Conservation (phyloP, 2,329 filamentous ascomycete species). For the Scopulariopsis brevicaulis region DNA sequence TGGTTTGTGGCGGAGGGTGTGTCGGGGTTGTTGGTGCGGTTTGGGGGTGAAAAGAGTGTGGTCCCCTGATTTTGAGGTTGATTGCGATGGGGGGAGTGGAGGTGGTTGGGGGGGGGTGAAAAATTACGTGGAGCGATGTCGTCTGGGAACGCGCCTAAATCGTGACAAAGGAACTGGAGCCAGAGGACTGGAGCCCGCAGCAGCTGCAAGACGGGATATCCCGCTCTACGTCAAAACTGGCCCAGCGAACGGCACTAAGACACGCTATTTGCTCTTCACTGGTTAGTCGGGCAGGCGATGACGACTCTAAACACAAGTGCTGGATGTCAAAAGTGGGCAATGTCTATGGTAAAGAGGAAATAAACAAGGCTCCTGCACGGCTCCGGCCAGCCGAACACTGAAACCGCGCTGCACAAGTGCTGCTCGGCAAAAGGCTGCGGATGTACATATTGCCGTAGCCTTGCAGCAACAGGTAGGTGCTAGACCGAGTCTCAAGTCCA, state of each 20-base stretch:
- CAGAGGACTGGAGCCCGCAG: no score
- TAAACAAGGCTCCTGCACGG: not conserved
- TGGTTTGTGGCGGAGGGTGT: not conserved
- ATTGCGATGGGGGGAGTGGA: not conserved
- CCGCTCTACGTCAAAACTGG: no score
- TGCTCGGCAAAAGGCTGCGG: not conserved
- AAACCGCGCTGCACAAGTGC: not conserved
- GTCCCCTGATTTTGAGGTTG: not conserved
- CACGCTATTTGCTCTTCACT: no score
- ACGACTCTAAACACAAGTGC: no score
- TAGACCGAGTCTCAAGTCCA: not conserved
- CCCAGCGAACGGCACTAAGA: no score
- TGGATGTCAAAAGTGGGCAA: no score
- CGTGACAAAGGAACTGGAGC: not conserved
- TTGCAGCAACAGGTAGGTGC: not conserved
- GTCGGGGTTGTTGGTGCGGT: not conserved
- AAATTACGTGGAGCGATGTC: not conserved
- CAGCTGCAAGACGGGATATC: no score
- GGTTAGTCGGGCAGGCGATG: no score
- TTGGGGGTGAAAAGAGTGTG: not conserved
- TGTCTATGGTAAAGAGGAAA: not conserved
- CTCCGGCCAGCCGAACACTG: not conserved
- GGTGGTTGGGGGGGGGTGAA: not conserved
- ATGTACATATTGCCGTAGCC: not conserved
- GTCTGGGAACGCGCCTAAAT: not conserved